Conservation (phyloP, 1,139 yeast species). For the Spathaspora jeffriesii region DNA sequence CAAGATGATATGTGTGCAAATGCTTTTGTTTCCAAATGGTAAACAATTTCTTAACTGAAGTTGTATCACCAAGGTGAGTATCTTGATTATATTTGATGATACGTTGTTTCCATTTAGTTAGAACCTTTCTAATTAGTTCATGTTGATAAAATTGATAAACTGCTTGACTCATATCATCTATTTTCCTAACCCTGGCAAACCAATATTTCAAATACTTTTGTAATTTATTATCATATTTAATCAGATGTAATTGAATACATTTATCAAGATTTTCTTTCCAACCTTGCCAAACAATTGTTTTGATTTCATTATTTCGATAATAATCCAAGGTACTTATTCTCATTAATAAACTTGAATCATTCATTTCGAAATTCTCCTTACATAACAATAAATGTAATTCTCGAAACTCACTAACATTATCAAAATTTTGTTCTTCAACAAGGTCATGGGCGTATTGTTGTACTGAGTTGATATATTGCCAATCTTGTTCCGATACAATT, state of each 20-base stretch:
- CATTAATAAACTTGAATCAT: conserved; percentile 11
- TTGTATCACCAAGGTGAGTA: background rate
- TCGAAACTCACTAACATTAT: conserved; percentile 22
- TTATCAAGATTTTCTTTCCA: conserved; percentile 9
- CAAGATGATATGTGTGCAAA: background rate
- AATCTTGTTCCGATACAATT: conserved; percentile 18
- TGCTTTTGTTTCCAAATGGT: background rate
- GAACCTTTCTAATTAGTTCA: background rate
- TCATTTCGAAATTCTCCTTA: conserved; percentile 2
- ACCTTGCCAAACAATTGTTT: conserved; percentile 8
- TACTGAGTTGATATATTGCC: conserved; percentile 23
- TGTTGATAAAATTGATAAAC: conserved; percentile 4
- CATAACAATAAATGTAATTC: conserved; percentile 18
- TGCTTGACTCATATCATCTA: background rate
- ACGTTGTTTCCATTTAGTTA: background rate
- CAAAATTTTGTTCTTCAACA: conserved; percentile 23
- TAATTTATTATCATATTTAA: background rate
- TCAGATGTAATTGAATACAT: background rate
- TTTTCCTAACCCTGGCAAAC: background rate
- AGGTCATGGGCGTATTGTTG: conserved; percentile 23
- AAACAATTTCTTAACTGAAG: background rate
- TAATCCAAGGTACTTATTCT: conserved; percentile 11
- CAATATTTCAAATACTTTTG: background rate
- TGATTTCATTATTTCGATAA: conserved; percentile 4
- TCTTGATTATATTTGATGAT: background rate